Percentiles rank a stretch among this genome's conserved stretches.
phyloP scores from a whole-genome alignment of 495 filamentous ascomycete species.

The Amphirosellinia nigrospora region DNA sequence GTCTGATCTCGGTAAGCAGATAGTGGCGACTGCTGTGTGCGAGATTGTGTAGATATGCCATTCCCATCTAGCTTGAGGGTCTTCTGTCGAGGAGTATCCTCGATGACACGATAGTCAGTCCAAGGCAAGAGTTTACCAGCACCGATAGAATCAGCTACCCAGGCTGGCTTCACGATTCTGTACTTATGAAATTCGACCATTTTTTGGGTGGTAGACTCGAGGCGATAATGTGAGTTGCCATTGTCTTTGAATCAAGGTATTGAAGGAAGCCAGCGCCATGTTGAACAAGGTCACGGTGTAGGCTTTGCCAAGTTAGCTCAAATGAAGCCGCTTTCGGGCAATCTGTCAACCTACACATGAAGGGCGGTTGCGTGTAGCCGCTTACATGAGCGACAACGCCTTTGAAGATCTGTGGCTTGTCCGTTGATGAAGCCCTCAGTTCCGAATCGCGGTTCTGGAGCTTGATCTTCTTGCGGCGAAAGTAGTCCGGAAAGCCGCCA shows the following conservation, averaged over 20 bases:
- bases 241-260: conserved; percentile 92
- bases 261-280: conserved; percentile 94
- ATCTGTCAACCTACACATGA: conserved; percentile 60
- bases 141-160: conserved; percentile 87
- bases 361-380: conserved; percentile 93
- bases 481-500: conserved; percentile 88
- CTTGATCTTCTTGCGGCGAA: conserved; percentile 92
- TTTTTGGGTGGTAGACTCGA: conserved; percentile 91
- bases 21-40: conserved; percentile 50
- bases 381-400: conserved; percentile 89
- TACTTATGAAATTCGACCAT: conserved; percentile 81
- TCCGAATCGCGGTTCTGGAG: conserved; percentile 91
- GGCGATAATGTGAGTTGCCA: conserved; percentile 93
- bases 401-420: conserved; percentile 84
- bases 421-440: conserved; percentile 66
- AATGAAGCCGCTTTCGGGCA: not conserved
- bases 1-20: conserved; percentile 76
- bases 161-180: conserved; percentile 93
- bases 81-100: conserved; percentile 78
- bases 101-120: conserved; percentile 79
- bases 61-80: conserved; percentile 72
- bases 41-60: conserved; percentile 69
- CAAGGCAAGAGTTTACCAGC: conserved; percentile 83
- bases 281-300: conserved; percentile 83
- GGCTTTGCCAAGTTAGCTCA: conserved; percentile 32